Evolutionary conservation across 352 stramenopile genomes (phyloP), one percentile per base, ranked within the genome.

Genomic region (Phytopythium chamaehyphon): DNA sequence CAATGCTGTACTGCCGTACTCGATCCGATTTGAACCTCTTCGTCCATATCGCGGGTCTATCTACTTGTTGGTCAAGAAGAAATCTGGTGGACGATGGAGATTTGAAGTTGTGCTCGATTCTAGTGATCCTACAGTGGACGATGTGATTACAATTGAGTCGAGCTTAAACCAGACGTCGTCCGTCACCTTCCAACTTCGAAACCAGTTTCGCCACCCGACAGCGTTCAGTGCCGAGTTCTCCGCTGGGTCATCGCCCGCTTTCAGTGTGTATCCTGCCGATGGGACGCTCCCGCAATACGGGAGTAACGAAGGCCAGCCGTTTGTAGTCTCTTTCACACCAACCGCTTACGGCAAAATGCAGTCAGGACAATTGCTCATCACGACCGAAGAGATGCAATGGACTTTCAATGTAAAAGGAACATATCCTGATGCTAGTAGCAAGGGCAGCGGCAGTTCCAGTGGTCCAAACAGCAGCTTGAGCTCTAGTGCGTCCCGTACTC

Each of bases 381-480:
- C 69, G 22, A 97, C 90, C 0, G 85, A 95, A 39, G 88, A 96
- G 42, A 95, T 95, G 84, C 88, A 96, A 64, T 97, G 90, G 90
- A 95, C 82, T 36, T 97, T 97, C 66, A 88, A 95, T 23, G 80
- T 97, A 22, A 91, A 91, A 47, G 89, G 89, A 18, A 85, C 71
- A 12, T 94, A 94, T 36, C 88, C 90, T 0, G 82, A 93, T 44
- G 64, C 65, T 22, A 69, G 61, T 0, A 67, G 44, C 40, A 60
- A 66, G 4, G 54, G 57, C 14, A 81, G 68, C 54, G 76, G 67
- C 53, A 52, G 42, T 26, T 51, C 31, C n/a, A 73, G 51, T 21
- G 68, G 67, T 0, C 63, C 60, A 0, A 36, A 21, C 3, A 82
- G 71, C 24, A 84, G 66, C 52, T 40, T 74, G 2, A 83, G 70